These are phyloP conservation scores for Podospora comata DNA, from an alignment of 495 filamentous ascomycete genomes.

Conservation along the genomic window DNA sequence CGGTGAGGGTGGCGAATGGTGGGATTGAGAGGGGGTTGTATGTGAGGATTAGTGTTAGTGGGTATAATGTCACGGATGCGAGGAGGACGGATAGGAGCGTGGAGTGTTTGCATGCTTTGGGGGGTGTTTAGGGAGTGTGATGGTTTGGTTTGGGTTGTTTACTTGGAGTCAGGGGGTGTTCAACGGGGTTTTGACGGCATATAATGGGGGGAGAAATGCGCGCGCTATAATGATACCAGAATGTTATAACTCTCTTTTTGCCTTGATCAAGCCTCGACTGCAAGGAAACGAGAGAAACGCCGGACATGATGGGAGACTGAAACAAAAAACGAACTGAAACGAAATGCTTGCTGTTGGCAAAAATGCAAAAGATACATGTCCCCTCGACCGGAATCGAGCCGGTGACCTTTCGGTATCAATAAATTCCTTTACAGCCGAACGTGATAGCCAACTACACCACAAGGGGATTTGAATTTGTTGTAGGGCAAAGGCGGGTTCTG, in stretches of 20 bases:
- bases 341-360: not conserved
- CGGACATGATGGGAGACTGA: not conserved
- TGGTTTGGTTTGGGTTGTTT: not conserved
- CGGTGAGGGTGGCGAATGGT: conserved; percentile 23
- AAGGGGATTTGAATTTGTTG: conserved; percentile 19
- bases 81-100: conserved; percentile 26
- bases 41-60: conserved; percentile 28
- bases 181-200: not conserved
- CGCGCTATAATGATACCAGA: not conserved
- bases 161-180: not conserved
- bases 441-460: conserved; percentile 32
- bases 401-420: conserved; percentile 31
- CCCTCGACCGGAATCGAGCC: conserved; percentile 34
- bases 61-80: conserved; percentile 26
- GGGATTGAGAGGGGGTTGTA: conserved; percentile 27
- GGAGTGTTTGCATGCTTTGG: conserved; percentile 24
- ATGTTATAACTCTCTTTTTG: not conserved
- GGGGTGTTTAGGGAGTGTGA: not conserved
- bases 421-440: conserved; percentile 30
- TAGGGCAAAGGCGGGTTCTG: not conserved
- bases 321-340: not conserved
- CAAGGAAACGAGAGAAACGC: too few species aligned
- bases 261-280: too few species aligned
- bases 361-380: conserved; percentile 15
- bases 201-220: not conserved